Percentiles rank a stretch among this genome's conserved stretches.
Evolutionary conservation across 257 asterid species (phyloP).

Genomic region (Coffea eugenioides): DNA sequence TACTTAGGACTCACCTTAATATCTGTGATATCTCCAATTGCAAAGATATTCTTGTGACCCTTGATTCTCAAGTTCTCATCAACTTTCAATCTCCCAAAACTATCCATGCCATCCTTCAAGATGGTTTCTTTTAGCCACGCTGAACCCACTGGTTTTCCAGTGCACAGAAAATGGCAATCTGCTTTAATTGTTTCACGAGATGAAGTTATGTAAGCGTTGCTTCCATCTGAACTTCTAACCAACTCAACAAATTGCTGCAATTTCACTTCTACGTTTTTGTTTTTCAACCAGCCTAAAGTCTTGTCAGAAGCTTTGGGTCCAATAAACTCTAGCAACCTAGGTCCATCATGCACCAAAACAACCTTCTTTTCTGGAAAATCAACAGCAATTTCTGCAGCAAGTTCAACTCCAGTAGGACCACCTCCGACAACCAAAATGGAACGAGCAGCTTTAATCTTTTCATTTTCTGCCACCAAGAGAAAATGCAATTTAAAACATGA

Average conservation of each 20-base stretch:
- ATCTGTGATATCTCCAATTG: slow-evolving; percentile 79
- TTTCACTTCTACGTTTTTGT: slow-evolving; percentile 64
- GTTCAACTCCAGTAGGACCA: slow-evolving; percentile 83
- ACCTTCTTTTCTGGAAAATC: slow-evolving; percentile 64
- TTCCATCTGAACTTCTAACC: slow-evolving; percentile 38
- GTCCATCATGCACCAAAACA: slow-evolving; percentile 63
- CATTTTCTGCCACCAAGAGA: slow-evolving; percentile 43
- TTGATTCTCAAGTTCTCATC: slow-evolving; percentile 67
- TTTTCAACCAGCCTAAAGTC: slow-evolving; percentile 65
- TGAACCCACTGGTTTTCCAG: slow-evolving; percentile 70
- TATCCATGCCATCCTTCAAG: slow-evolving; percentile 49
- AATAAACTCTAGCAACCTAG: slow-evolving; percentile 71
- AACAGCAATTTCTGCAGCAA: slow-evolving; percentile 79
- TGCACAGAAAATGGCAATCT: slow-evolving; percentile 63
- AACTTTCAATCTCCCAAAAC: slow-evolving; percentile 63
- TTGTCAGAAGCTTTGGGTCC: slow-evolving; percentile 73
- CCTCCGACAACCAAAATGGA: slow-evolving; percentile 75
- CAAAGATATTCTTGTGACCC: slow-evolving; percentile 63
- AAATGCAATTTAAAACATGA: neutral
- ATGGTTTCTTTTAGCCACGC: slow-evolving; percentile 57
- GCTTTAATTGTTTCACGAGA: slow-evolving; percentile 63
- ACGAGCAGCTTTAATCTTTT: slow-evolving; percentile 50
- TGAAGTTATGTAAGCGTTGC: slow-evolving; percentile 46
- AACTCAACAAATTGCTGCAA: slow-evolving; percentile 53
- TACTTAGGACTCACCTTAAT: slow-evolving; percentile 44